Percentiles rank a stretch among this genome's conserved stretches.
Evolutionary conservation across 2,329 filamentous ascomycete species (phyloP).

Genomic region (Triangularia setosa): DNA sequence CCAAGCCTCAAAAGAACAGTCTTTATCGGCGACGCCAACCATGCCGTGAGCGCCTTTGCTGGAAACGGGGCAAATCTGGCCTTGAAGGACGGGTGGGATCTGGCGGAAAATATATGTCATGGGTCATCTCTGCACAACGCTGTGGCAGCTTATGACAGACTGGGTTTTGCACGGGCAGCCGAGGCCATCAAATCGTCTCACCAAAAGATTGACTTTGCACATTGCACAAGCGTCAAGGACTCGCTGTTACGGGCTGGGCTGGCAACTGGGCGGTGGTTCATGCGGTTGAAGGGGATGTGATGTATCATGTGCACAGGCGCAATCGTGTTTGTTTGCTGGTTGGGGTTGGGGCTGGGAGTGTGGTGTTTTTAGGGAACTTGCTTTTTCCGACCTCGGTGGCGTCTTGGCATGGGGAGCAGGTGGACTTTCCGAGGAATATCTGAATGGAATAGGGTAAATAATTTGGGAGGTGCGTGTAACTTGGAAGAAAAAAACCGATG

Average conservation of each 20-base stretch:
- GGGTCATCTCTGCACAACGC: not conserved
- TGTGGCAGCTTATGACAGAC: not conserved
- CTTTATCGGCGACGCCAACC: constrained; percentile 49
- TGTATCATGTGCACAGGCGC: not conserved
- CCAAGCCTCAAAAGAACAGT: constrained; percentile 30
- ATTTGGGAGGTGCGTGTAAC: not conserved
- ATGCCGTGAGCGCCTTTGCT: constrained; percentile 47
- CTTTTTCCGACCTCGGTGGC: not conserved
- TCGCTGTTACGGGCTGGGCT: constrained; percentile 10
- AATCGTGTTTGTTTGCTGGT: not conserved
- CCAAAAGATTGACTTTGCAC: constrained; percentile 8
- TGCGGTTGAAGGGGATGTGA: constrained; percentile 8
- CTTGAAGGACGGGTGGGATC: constrained; percentile 43
- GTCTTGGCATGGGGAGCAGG: not conserved
- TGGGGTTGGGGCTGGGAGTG: not conserved
- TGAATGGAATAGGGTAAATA: not conserved
- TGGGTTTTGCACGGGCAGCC: constrained; percentile 4
- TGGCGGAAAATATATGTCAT: constrained; percentile 32
- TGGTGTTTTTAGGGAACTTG: not conserved
- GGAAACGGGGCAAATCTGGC: constrained; percentile 48
- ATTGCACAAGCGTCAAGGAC: constrained; percentile 12
- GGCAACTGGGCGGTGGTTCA: constrained; percentile 7
- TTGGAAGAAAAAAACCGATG: not conserved
- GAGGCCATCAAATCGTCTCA: constrained; percentile 12
- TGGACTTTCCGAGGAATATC: not conserved